These are phyloP conservation scores for Entomortierella parvispora DNA, from an alignment of 192 early-diverging fungal genomes.

Conservation along the genomic window DNA sequence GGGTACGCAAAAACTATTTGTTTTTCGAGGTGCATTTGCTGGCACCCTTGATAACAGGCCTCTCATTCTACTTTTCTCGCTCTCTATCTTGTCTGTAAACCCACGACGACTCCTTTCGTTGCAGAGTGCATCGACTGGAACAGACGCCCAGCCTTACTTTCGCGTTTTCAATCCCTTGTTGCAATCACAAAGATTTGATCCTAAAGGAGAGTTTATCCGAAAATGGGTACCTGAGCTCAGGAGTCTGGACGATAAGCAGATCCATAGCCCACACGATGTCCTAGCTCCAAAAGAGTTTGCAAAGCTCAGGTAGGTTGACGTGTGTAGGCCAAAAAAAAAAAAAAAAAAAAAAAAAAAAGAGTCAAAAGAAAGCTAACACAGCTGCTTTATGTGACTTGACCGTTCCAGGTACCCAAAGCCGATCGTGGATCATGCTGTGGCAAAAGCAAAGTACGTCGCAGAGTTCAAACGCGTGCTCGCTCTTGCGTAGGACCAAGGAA, in stretches of 20 bases:
- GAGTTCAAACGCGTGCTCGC: constrained; percentile 59
- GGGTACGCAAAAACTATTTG: constrained; percentile 43
- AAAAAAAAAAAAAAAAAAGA: background rate
- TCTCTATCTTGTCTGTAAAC: background rate
- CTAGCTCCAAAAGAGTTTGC: constrained; percentile 46
- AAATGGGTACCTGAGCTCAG: constrained; percentile 72
- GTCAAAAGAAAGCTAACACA: too few species aligned
- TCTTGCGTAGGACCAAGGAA: background rate
- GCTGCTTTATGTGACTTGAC: background rate
- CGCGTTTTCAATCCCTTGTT: constrained; percentile 74
- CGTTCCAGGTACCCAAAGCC: constrained; percentile 64
- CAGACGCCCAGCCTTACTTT: constrained; percentile 79
- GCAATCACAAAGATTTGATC: constrained; percentile 65
- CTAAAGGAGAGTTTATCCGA: constrained; percentile 63
- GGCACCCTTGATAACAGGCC: background rate
- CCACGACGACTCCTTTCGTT: too few species aligned
- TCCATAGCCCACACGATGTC: constrained; percentile 65
- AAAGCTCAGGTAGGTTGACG: constrained; percentile 51
- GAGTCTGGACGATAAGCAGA: constrained; percentile 49
- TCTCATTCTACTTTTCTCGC: background rate
- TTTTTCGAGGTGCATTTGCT: background rate
- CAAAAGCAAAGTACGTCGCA: constrained; percentile 54
- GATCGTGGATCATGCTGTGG: constrained; percentile 74
- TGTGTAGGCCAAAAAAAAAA: too few species aligned
- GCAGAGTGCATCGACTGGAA: constrained; percentile 70